Conservation (phyloP, 2,329 filamentous ascomycete species). For the Monosporascus sp. region DNA sequence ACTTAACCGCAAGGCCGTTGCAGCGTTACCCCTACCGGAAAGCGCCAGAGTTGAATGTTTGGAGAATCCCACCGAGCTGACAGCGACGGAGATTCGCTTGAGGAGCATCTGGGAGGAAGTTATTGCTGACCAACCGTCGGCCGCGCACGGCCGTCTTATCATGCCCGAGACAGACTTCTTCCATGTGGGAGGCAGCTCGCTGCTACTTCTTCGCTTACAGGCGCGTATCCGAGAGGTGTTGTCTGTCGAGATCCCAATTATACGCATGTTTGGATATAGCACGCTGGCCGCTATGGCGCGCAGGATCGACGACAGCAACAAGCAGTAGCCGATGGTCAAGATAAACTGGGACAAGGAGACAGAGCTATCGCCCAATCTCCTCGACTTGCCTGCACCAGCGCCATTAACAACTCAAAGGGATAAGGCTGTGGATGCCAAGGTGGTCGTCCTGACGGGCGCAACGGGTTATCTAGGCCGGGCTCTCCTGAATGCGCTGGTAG, state of each 20-base stretch:
- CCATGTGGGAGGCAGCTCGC: constrained; percentile 35
- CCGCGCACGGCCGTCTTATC: background rate
- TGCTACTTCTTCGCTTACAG: constrained; percentile 35
- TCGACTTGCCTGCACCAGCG: background rate
- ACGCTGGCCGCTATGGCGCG: constrained; percentile 36
- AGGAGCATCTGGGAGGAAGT: constrained; percentile 3
- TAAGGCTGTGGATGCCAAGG: background rate
- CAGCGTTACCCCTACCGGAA: constrained; percentile 17
- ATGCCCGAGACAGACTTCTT: constrained; percentile 33
- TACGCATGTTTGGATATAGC: constrained; percentile 32
- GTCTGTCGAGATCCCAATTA: constrained; percentile 24
- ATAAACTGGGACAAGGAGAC: constrained; percentile 39
- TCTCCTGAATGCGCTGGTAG: constrained; percentile 32
- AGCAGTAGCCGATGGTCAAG: background rate
- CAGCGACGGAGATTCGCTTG: background rate
- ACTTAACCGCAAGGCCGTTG: constrained; percentile 24
- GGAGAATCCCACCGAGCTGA: background rate
- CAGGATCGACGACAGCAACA: constrained; percentile 14
- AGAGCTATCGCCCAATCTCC: background rate
- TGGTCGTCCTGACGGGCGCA: constrained; percentile 33
- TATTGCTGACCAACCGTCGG: background rate
- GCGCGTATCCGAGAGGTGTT: constrained; percentile 28
- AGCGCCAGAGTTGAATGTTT: background rate
- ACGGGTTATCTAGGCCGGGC: constrained; percentile 35
- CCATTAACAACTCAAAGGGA: too few relatives aligned